Base-by-base conservation (phyloP, 1,139 yeast genomes). In the Geotrichum fermentans region DNA sequence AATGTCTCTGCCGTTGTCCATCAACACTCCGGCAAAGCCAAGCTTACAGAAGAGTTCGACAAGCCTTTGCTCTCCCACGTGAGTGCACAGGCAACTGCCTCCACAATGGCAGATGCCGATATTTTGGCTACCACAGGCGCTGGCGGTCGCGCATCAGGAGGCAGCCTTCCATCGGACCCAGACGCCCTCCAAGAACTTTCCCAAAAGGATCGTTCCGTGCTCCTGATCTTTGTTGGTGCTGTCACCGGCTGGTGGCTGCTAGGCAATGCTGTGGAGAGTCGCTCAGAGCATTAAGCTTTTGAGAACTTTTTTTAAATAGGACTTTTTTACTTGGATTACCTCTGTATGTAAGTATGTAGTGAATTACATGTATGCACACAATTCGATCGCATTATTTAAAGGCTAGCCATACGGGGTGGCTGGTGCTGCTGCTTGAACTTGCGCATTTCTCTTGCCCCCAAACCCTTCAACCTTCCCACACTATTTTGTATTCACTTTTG, bases 221-320 rank as follows among this genome's bases (percentile, higher is more conserved):
- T 68, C 36, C 57, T 61, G 20, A 61, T 58, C 8, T 56, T 67
- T 37, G 64, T 60, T 1, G 66, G 59, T 10, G 60, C 56, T 6
- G 60, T 68, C 7, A 64, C 62, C 7, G 67, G 62, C 6, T 66
- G 70, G 69, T 67, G 70, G 69, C 39, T 53, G 4, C 47, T 64
- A 22, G 65, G 66, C 21, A 50, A 54, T 39, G 39, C 52, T 14
- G 28, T 51, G 17, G 52, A 47, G 18, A 35, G 20, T 22, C 34
- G 43, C 18, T 28, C 43, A 10, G n/a, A n/a, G n/a, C n/a, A n/a
- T n/a, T n/a, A n/a, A n/a, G n/a, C n/a, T 20, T 33, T 21, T 8
- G 33, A 47, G 10, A 17, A 43, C 13, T 16, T 35, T 13, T 20
- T 16, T 4, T n/a, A 40, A 20, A 6, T 13, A 36, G 7, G 30